phyloP scores from a whole-genome alignment of 2,329 filamentous ascomycete species.

The Xylariaceae sp. region DNA sequence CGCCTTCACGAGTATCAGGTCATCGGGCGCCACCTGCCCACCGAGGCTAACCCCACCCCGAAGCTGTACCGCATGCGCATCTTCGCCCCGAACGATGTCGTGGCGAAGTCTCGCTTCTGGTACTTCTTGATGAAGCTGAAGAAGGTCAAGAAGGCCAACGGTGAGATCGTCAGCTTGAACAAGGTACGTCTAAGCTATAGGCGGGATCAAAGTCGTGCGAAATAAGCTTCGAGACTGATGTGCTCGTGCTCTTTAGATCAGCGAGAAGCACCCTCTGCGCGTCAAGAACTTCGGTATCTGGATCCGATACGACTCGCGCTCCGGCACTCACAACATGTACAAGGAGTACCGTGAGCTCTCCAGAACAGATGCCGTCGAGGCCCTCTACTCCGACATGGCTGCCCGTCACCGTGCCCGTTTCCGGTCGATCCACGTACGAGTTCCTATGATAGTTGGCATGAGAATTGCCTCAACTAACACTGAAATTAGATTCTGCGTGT shows the following conservation, averaged over 20 bases:
- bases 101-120: slow-evolving; percentile 99
- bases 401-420: slow-evolving; percentile 97
- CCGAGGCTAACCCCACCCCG: slow-evolving; percentile 92
- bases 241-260: slow-evolving; percentile 56
- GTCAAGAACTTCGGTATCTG: slow-evolving; percentile 99
- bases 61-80: slow-evolving; percentile 99
- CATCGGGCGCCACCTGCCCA: slow-evolving; percentile 98
- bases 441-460: background rate
- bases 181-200: slow-evolving; percentile 56
- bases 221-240: slow-evolving; percentile 10
- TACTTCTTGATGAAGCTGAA: slow-evolving; percentile 99
- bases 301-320: slow-evolving; percentile 99
- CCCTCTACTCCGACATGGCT: slow-evolving; percentile 99
- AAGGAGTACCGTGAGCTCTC: slow-evolving; percentile 99
- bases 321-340: slow-evolving; percentile 99
- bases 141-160: slow-evolving; percentile 99
- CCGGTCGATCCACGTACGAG: slow-evolving; percentile 91
- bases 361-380: slow-evolving; percentile 88
- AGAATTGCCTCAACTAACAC: slow-evolving; percentile 25
- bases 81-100: slow-evolving; percentile 95
- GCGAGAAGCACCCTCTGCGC: slow-evolving; percentile 98
- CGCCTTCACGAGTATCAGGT: slow-evolving; percentile 99
- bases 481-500: slow-evolving; percentile 83
- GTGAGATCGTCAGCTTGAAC: slow-evolving; percentile 98
- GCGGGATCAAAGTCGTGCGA: background rate